These are phyloP conservation scores for Flaveria brownii DNA, from an alignment of 129 eudicot genomes.

Conservation along the genomic window DNA sequence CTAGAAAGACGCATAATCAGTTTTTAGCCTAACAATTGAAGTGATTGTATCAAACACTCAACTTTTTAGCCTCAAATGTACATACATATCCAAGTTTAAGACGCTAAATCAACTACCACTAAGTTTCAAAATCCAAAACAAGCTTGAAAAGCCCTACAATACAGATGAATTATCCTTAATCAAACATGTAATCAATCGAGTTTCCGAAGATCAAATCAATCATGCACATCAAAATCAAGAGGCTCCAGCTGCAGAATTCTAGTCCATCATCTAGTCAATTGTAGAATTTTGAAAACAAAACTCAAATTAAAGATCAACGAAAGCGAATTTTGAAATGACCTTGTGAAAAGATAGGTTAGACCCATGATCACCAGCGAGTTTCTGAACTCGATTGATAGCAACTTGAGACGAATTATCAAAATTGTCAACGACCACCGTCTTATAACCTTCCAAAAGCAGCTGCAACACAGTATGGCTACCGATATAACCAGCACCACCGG, in stretches of 20 bases:
- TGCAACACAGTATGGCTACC: constrained; percentile 90
- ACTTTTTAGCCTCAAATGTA: not conserved
- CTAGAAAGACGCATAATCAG: not conserved
- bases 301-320: too few species aligned
- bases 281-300: not conserved
- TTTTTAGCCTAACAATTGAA: constrained; percentile 26
- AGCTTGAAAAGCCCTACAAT: not conserved
- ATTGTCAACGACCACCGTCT: constrained; percentile 74
- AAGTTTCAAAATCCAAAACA: constrained; percentile 6
- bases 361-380: constrained; percentile 67
- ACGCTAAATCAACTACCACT: constrained; percentile 3
- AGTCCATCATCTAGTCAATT: not conserved
- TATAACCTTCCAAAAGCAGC: constrained; percentile 62
- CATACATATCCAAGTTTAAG: not conserved
- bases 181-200: constrained; percentile 5
- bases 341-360: constrained; percentile 64
- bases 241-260: not conserved
- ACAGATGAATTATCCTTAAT: not conserved
- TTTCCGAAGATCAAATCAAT: not conserved
- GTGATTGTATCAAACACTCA: constrained; percentile 21
- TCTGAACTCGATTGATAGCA: constrained; percentile 62
- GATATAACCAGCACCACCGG: constrained; percentile 94
- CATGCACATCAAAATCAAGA: not conserved
- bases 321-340: constrained; percentile 37
- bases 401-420: constrained; percentile 72